Conservation (phyloP, 225 moss, liverwort and hornwort species). For the Pseudisothecium myosuroides region DNA sequence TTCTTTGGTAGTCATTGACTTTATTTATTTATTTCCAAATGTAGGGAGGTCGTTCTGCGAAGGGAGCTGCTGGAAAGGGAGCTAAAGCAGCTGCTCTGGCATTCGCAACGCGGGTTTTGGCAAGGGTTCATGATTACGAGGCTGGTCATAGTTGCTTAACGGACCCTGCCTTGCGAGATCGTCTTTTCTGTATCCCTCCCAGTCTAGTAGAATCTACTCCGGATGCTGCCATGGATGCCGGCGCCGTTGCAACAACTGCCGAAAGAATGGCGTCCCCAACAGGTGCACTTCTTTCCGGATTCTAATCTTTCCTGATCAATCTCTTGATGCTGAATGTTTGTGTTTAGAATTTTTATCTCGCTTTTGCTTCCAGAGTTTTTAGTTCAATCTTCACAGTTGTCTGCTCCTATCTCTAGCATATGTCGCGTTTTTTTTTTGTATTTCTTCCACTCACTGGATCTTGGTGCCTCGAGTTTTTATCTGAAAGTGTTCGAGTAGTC, state of each 20-base stretch:
- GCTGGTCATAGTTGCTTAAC: slow-evolving; percentile 56
- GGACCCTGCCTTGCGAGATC: slow-evolving; percentile 59
- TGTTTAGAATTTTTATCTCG: background rate
- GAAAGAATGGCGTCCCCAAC: slow-evolving; percentile 20
- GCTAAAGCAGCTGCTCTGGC: slow-evolving; percentile 59
- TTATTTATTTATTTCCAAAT: background rate
- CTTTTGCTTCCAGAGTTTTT: background rate
- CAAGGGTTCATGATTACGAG: slow-evolving; percentile 65
- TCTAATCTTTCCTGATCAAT: background rate
- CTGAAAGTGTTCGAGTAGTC: background rate
- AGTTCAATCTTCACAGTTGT: background rate
- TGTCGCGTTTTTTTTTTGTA: too few species aligned
- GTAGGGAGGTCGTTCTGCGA: slow-evolving; percentile 38
- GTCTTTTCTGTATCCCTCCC: slow-evolving; percentile 67
- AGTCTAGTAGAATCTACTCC: slow-evolving; percentile 56
- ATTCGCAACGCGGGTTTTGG: slow-evolving; percentile 68
- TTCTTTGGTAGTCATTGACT: background rate
- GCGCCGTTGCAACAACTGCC: slow-evolving; percentile 8
- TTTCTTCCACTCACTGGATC: background rate
- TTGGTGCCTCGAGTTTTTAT: background rate
- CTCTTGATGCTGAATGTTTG: background rate
- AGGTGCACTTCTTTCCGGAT: background rate
- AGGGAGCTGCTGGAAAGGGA: slow-evolving; percentile 72
- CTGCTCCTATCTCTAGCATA: background rate
- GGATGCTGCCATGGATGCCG: slow-evolving; percentile 31